Evolutionary conservation across 306 rosid genomes (phyloP).

Genomic region (Inga leiocalycina): DNA sequence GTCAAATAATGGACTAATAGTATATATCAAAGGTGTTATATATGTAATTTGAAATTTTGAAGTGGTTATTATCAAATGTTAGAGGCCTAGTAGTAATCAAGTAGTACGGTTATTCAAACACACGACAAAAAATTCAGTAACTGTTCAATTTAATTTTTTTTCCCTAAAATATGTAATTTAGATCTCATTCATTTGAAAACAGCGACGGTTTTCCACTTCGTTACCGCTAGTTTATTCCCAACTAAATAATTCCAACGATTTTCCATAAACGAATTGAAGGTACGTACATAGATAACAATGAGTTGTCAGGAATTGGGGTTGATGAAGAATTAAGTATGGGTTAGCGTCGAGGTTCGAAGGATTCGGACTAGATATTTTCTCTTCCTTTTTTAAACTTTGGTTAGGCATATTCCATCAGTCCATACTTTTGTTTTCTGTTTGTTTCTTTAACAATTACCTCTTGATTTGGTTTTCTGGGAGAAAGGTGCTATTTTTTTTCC

Average conservation of each 20-base stretch:
- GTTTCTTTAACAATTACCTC: not conserved
- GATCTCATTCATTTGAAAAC: not conserved
- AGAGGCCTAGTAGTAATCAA: not conserved
- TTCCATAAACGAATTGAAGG: not conserved
- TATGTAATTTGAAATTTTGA: not conserved
- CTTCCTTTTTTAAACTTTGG: not conserved
- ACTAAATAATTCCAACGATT: not conserved
- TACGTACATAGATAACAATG: not conserved
- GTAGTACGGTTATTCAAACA: not conserved
- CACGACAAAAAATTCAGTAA: not conserved
- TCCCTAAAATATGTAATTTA: not conserved
- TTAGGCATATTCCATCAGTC: not conserved
- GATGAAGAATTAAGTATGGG: not conserved
- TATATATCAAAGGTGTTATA: not conserved
- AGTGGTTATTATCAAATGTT: not conserved
- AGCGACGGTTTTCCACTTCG: not conserved
- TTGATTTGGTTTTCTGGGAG: not conserved
- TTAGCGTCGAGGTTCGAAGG: not conserved
- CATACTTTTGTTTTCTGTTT: not conserved
- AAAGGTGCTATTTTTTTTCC: not conserved
- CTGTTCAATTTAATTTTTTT: not conserved
- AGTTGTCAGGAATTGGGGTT: not conserved
- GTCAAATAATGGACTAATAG: too few species aligned
- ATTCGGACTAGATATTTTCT: not conserved
- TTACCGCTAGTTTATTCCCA: not conserved